Base-by-base conservation (phyloP, 73 alveolate species). In the Paramecium primaurelia region DNA sequence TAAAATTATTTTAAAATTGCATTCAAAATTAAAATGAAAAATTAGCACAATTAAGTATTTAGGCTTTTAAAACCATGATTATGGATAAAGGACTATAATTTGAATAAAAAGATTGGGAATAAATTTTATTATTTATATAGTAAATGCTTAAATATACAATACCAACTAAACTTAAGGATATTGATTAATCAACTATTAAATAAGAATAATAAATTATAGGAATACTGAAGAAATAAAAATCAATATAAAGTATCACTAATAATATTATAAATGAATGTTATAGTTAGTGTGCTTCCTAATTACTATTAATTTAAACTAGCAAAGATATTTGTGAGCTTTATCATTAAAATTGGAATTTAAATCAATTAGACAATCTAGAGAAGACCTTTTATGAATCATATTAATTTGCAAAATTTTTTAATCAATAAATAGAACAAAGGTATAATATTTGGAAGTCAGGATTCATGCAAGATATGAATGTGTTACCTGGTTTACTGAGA, bases 391-490 rank as follows among this genome's bases (percentile, higher is more conserved):
- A 71, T 28, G 75, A 89, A 32, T 89, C 94, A 22, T 89, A 71
- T 71, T n/a, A 34, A 25, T 89, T 89, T 73, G 94, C 94, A 9
- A 89, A 71, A 40, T 25, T 18, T 18, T 89, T 89, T 71, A 89
- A 89, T 49, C 42, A 88, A 22, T 12, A 89, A 42, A 73, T 89
- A 69, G 86, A 71, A 49, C 26, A 28, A 54, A 89, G 94, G 51
- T 89, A 71, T 59, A 40, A 40, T 34, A 71, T 89, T 26, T 89
- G 94, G 94, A 89, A 44, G 6, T 58, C 44, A 18, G 94, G 94
- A 69, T 89, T 89, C 20, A 89, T 71, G 80, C 8, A 51, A 6
- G 94, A 89, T 26, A 40, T 71, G 58, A 89, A 71, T 32, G 80
- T 58, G 14, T 51, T 89, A 30, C 94, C 94, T 28, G 94, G 94